A percentile compares a stretch with the other conserved stretches of the same genome.
phyloP scores from a whole-genome alignment of 75 land plant species.

The Pseudotsuga menziesii region DNA sequence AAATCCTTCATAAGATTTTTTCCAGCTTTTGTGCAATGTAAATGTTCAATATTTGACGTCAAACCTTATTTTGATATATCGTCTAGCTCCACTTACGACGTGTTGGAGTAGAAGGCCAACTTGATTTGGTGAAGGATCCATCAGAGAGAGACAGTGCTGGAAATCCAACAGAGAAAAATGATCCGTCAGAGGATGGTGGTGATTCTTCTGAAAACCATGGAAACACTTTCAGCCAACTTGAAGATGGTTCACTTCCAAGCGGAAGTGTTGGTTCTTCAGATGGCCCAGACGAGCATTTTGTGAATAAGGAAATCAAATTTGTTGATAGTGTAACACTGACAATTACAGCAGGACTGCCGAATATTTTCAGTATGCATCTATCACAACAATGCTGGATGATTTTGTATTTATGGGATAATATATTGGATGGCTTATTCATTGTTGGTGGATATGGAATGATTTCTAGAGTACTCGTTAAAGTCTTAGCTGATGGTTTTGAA shows the following conservation, averaged over 20 bases:
- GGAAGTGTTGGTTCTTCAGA: not conserved
- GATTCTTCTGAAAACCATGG: not conserved
- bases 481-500: not conserved
- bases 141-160: constrained; percentile 27
- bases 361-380: not conserved
- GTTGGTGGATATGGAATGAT: not conserved
- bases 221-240: not conserved
- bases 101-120: constrained; percentile 77
- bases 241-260: constrained; percentile 8
- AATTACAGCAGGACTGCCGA: no score
- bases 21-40: not conserved
- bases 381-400: not conserved
- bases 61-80: not conserved
- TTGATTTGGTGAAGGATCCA: constrained; percentile 23
- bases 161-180: not conserved
- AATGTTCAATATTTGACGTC: not conserved
- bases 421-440: not conserved
- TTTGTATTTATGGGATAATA: not conserved
- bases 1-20: not conserved
- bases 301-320: not conserved
- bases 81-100: constrained; percentile 76
- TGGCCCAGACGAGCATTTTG: not conserved
- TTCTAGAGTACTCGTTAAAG: not conserved
- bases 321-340: not conserved
- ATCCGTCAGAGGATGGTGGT: not conserved